Conservation (phyloP, 768 basidiomycete genomes). For the Serendipita sp. region DNA sequence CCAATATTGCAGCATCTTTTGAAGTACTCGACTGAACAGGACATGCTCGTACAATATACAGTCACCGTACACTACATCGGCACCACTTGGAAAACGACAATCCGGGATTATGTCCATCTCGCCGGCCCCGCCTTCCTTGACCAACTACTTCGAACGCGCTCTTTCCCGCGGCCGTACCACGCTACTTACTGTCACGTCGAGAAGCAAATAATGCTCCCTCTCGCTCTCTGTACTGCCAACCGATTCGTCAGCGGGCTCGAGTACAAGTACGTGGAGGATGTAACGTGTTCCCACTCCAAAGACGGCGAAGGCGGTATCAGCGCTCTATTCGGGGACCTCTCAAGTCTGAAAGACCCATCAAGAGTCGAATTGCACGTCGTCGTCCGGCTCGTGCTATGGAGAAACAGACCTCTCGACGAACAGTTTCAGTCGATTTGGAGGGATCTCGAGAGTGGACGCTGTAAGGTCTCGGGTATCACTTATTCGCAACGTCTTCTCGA, state of each 20-base stretch:
- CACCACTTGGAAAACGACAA: not conserved
- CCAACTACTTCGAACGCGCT: not conserved
- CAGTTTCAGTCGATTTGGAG: not conserved
- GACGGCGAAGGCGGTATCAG: not conserved
- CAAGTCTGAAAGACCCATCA: not conserved
- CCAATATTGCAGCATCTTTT: not conserved
- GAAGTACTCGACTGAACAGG: not conserved
- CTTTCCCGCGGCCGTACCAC: not conserved
- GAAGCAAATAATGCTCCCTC: not conserved
- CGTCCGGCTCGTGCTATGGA: not conserved
- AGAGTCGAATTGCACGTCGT: not conserved
- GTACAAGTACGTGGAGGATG: not conserved
- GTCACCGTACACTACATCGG: not conserved
- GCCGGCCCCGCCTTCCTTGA: not conserved
- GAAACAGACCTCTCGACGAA: not conserved
- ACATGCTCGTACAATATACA: not conserved
- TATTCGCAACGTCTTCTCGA: not conserved
- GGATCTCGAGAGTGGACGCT: not conserved
- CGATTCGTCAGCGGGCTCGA: not conserved
- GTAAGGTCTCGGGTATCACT: not conserved
- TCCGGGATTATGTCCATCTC: not conserved
- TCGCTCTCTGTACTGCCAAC: not conserved
- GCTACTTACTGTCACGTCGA: not conserved
- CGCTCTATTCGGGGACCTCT: not conserved
- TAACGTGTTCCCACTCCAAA: not conserved